Conservation (phyloP, 2,329 filamentous ascomycete species). For the Pseudopithomyces maydicus region DNA sequence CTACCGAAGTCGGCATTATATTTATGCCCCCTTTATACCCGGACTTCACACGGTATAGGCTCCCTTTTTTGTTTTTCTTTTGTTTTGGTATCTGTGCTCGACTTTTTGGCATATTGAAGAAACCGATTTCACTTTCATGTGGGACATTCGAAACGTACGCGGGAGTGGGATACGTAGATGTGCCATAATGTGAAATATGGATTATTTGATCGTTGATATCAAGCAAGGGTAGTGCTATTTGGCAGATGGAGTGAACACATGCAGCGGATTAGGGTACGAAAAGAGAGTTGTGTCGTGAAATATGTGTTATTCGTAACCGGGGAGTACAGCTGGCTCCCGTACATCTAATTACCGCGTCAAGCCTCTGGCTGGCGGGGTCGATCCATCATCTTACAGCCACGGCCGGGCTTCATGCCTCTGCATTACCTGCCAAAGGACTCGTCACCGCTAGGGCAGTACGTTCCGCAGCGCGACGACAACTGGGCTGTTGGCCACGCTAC, state of each 20-base stretch:
- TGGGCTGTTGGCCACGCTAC: constrained; percentile 37
- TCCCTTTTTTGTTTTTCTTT: constrained; percentile 5
- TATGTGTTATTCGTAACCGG: background rate
- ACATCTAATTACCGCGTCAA: background rate
- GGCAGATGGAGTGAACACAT: background rate
- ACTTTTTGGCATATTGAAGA: background rate
- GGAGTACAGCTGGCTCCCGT: background rate
- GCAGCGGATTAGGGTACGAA: too few relatives aligned
- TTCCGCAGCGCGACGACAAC: too few relatives aligned
- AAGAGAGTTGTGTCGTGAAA: background rate
- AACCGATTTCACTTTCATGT: background rate
- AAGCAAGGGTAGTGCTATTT: background rate
- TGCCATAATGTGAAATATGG: background rate
- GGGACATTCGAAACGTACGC: background rate
- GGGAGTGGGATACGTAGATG: background rate
- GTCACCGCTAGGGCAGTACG: too few relatives aligned
- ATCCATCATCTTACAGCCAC: background rate
- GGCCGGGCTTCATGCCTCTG: background rate
- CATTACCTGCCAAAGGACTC: background rate
- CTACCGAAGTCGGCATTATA: constrained; percentile 5
- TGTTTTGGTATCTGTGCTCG: background rate
- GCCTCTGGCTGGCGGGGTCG: background rate
- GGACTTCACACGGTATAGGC: constrained; percentile 9
- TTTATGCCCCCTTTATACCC: constrained; percentile 13
- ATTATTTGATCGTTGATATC: background rate